Evolutionary conservation across 768 basidiomycete genomes (phyloP), one percentile per base, ranked within the genome.

Genomic region (Cyclocybe aegerita): DNA sequence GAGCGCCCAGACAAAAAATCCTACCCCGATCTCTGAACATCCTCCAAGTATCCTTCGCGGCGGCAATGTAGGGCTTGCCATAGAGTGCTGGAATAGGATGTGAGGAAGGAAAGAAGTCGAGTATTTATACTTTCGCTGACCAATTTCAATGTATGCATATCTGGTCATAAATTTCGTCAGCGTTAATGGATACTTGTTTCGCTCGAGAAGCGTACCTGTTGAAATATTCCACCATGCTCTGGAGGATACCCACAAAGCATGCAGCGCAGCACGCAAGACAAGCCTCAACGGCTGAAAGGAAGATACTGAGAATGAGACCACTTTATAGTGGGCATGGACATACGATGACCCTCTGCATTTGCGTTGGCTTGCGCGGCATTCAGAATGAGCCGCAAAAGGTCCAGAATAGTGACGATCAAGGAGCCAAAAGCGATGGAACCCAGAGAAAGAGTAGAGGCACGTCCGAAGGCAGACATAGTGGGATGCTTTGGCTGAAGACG

Each of bases 371-470:
- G 70, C n/a, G 73, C 74, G 32, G 77, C 71, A 43, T 79, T 78
- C 23, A 93, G 63, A 38, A 90, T 58, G 60, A 90, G 68, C 42
- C 80, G 71, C 37, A 91, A 50, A 11, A 90, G 62, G 53, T 93
- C 90, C 37, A 93, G 68, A 31, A 93, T 63, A 0, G 92, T 90
- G 29, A 93, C 90, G 49, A 93, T 87, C 58, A 93, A 70, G 10
- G 85, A 88, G 10, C 90, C 90, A 62, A 94, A 92, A 0, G 90
- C 88, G 55, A 93, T 89, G 1, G 88, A 90, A 7, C 90, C 92
- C 31, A 94, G 76, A 0, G 90, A 92, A 23, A 85, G 66, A 0
- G 88, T 90, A 4, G 85, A 87, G 16, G 88, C 87, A 29, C 90
- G 81, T 15, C 78, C 77, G 57, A 93, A 87, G 0, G 88, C 76